A percentile compares a stretch with the other conserved stretches of the same genome.
These are phyloP conservation scores for Fusarium sp. DNA, from an alignment of 2,329 filamentous ascomycete species.

Conservation along the genomic window DNA sequence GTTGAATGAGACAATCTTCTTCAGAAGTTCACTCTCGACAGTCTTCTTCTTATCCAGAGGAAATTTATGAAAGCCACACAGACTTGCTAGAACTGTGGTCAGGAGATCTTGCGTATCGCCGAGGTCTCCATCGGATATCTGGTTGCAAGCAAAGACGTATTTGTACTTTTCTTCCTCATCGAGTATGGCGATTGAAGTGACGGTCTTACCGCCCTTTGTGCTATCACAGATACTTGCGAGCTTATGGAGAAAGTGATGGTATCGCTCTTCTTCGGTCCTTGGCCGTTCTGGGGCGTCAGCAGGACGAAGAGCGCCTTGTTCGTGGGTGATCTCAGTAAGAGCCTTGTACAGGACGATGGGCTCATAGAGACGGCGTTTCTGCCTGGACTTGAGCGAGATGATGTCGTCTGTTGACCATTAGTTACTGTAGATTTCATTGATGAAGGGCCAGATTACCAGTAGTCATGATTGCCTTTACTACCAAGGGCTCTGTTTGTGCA, in stretches of 20 bases:
- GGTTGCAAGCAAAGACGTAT: conserved; percentile 49
- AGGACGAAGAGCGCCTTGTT: neutral
- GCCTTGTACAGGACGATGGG: conserved; percentile 43
- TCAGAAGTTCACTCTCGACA: neutral
- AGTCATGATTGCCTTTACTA: neutral
- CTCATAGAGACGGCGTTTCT: conserved; percentile 45
- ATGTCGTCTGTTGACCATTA: neutral
- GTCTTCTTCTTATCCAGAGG: rapidly evolving
- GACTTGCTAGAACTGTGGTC: conserved; percentile 6
- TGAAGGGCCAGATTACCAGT: neutral
- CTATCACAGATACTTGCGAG: conserved; percentile 48
- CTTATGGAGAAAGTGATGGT: conserved; percentile 46
- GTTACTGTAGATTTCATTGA: rapidly evolving
- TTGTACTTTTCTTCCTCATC: conserved; percentile 41
- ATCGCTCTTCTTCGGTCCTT: conserved; percentile 34
- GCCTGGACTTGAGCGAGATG: conserved; percentile 21
- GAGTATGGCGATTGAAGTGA: conserved; percentile 47
- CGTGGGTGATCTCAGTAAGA: conserved; percentile 32
- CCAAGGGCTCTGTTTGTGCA: neutral
- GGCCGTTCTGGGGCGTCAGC: neutral
- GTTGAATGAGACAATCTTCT: conserved; percentile 38
- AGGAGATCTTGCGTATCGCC: conserved; percentile 6
- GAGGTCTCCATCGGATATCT: conserved; percentile 2
- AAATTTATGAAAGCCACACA: conserved; percentile 2
- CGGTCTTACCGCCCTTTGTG: conserved; percentile 41